phyloP scores from a whole-genome alignment of 805 yeast species.

The Maudiozyma pseudohumilis region DNA sequence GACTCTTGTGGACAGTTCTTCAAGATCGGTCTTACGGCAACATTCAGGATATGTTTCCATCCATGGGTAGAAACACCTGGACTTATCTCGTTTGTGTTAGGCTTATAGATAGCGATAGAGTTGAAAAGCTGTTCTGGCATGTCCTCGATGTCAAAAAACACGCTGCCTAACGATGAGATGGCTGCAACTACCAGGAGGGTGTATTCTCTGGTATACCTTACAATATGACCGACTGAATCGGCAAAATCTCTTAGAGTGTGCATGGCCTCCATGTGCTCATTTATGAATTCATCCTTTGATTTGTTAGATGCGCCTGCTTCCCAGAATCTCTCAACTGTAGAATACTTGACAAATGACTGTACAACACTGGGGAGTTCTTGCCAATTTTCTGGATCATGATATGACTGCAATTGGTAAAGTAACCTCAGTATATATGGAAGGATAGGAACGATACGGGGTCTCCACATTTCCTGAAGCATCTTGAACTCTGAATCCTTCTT shows the following conservation, averaged over 20 bases:
- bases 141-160: constrained; percentile 77
- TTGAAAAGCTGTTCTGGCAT: constrained; percentile 70
- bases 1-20: constrained; percentile 76
- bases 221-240: constrained; percentile 92
- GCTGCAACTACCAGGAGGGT: constrained; percentile 86
- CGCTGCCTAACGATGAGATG: constrained; percentile 79
- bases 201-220: constrained; percentile 91
- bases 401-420: constrained; percentile 83
- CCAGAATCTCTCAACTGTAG: constrained; percentile 94
- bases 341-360: constrained; percentile 80
- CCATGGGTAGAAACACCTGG: constrained; percentile 88
- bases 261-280: constrained; percentile 89
- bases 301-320: constrained; percentile 95
- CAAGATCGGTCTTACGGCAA: constrained; percentile 76
- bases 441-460: constrained; percentile 84
- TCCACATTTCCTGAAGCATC: constrained; percentile 67
- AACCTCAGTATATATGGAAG: constrained; percentile 84
- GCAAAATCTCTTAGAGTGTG: constrained; percentile 93
- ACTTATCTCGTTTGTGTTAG: constrained; percentile 39
- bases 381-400: constrained; percentile 93
- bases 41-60: constrained; percentile 93
- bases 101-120: constrained; percentile 61
- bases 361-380: constrained; percentile 76
- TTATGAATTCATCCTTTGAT: constrained; percentile 86
- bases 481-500: constrained; percentile 68